Base-by-base conservation (phyloP, 2,329 filamentous ascomycete species). In the Periconia sp. region DNA sequence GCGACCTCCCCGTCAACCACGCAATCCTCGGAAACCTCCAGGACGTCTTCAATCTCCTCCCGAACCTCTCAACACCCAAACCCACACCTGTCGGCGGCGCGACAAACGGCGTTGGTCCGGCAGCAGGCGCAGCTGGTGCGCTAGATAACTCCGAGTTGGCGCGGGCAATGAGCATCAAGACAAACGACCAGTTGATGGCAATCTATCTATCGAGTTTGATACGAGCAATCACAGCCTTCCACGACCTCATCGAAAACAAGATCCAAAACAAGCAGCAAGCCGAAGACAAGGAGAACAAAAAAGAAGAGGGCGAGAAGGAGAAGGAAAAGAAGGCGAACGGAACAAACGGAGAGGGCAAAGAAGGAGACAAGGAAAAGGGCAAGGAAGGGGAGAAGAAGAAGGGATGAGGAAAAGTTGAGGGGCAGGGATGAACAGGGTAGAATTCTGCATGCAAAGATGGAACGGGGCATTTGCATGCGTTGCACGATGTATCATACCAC, bases 161-260 rank as follows among this genome's bases (percentile, higher is more conserved):
- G n/a, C 83, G 94, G 50, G 92, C 94, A 24, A 96, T 99, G 91
- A 95, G 90, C 74, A 84, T 96, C 76, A 99, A 99, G 83, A 97
- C 92, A 46, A 99, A 99, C 67, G 94, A 99, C 71, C 94, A 99
- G 77, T 83, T 99, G 54, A 96, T 99, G 89, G 85, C 92, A 38
- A 97, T 99, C 70, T 99, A 99, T 73, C 80, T 99, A 40, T 95
- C 89, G 75, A 95, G 89, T 76, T 77, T 97, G 77, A 97, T 99
- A 73, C 84, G 94, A 49, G 94, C 94, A 43, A 99, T 99, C 66
- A 97, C 94, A 10, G 94, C 94, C 6, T 99, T 97, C 86, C 94
- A 99, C 72, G 94, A 99, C 69, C 77, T 99, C 57, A 99, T 99
- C 57, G 94, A 99, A 78, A 99, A 99, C 79, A 99, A 99, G 82